Conservation (phyloP, 345 rosid genomes). For the Populus davidiana region DNA sequence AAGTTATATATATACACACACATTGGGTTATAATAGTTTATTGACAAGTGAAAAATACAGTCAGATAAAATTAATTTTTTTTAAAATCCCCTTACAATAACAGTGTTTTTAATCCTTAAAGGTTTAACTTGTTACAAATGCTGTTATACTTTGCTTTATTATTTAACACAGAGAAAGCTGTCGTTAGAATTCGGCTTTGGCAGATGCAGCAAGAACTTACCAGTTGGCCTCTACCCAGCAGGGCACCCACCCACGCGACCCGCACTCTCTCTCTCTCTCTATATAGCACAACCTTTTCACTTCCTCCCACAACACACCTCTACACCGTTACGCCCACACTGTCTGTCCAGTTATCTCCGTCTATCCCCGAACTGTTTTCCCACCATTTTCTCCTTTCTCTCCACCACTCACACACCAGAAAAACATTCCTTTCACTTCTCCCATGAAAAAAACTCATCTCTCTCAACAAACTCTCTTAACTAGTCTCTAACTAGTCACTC, state of each 20-base stretch:
- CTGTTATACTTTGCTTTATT: no score
- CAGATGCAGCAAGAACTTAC: background rate
- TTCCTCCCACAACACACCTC: background rate
- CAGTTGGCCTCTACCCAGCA: background rate
- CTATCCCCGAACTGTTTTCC: background rate
- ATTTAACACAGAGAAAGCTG: background rate
- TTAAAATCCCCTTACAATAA: no score
- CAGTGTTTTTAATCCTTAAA: no score
- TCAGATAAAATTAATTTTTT: no score
- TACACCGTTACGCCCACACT: background rate
- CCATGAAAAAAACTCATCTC: background rate
- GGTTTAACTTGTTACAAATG: no score
- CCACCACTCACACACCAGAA: background rate
- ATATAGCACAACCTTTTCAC: background rate
- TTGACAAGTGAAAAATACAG: no score
- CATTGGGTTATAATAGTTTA: no score
- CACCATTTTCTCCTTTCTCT: background rate
- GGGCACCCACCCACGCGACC: background rate
- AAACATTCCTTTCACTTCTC: background rate
- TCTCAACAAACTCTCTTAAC: background rate
- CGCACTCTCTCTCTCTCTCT: background rate
- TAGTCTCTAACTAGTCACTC: background rate
- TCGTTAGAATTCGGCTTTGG: background rate
- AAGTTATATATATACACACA: no score
- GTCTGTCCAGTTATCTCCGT: background rate